phyloP scores from a whole-genome alignment of 495 filamentous ascomycete genomes.

The Penicillium bovifimosum region DNA sequence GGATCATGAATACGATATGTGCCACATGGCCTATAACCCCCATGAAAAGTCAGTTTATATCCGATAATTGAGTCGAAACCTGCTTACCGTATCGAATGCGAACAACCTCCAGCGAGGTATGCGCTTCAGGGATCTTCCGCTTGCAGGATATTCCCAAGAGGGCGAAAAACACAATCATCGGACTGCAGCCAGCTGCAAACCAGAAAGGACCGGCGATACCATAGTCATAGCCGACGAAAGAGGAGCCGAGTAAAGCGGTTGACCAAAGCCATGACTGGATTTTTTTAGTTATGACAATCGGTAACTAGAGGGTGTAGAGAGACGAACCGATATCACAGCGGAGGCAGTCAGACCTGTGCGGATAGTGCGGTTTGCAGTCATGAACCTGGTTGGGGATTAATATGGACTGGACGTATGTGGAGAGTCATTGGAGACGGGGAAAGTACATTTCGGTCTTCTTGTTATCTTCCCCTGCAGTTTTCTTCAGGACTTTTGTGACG shows the following conservation, averaged over 20 bases:
- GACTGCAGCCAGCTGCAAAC: conserved; percentile 41
- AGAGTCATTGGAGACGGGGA: not conserved
- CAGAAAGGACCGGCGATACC: conserved; percentile 36
- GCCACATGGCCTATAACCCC: conserved; percentile 22
- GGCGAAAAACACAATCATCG: conserved; percentile 45
- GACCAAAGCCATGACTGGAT: conserved; percentile 33
- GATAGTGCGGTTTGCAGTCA: conserved; percentile 38
- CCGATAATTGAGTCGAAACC: too few species aligned
- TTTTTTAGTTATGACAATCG: not conserved
- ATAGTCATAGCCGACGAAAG: conserved; percentile 32
- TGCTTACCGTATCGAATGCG: conserved; percentile 25
- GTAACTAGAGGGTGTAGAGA: not conserved
- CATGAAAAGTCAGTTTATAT: not conserved
- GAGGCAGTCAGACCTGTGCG: conserved; percentile 35
- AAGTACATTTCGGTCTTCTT: conserved; percentile 38
- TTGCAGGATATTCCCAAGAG: conserved; percentile 44
- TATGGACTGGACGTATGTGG: not conserved
- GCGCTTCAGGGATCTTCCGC: conserved; percentile 39
- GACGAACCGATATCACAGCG: conserved; percentile 34
- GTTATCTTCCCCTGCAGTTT: conserved; percentile 36
- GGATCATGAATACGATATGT: conserved; percentile 40
- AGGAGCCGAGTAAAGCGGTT: conserved; percentile 29
- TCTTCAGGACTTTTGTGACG: conserved; percentile 29
- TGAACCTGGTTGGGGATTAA: conserved; percentile 27
- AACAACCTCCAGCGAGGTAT: conserved; percentile 42